Base-by-base conservation (phyloP, 2,329 filamentous ascomycete species). In the Neofusicoccum parvum region DNA sequence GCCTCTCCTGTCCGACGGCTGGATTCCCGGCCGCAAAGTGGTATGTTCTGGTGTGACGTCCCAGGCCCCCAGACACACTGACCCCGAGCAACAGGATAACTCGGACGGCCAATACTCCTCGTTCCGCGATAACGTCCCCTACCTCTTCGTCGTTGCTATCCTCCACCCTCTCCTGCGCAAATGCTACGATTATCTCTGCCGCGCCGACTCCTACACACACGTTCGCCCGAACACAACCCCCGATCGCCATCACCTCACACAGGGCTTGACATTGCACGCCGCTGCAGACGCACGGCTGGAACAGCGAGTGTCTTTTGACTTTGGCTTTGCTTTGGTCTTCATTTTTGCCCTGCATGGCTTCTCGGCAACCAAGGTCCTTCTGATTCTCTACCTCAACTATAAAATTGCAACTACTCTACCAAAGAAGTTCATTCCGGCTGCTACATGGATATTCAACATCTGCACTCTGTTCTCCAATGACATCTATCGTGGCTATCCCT, bases 381-480 rank as follows among this genome's bases (percentile, higher is more conserved):
- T 83, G 0, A 96, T 99, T 62, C 80, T 99, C 12, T 91, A 86
- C 69, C 73, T 90, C 69, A 99, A 99, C 78, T 97, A 91, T 80
- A 86, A 86, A 66, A 83, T 99, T 46, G 92, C 88, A 12, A 96
- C 87, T 5, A 80, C 80, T 46, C 77, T 97, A 12, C 92, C 93
- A 10, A 87, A 86, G 67, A 80, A 83, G 34, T 90, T 89, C 69
- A 81, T 97, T 0, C 93, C 94, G 0, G 81, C 81, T 3, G 88
- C 86, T 7, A 96, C 94, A 0, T 99, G 96, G 95, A 77, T 87
- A 3, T 98, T 97, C 82, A 97, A 97, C 72, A 86, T 99, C 64
- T 85, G 83, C 32, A 90, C 89, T 4, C 81, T 99, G 41, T 98
- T 99, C 74, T 88, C 92, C 62, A 99, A 99, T 74, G 95, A 99